A percentile compares a stretch with the other conserved stretches of the same genome.
Conservation (phyloP, 495 filamentous ascomycete species). For the Neurospora pannonica region DNA sequence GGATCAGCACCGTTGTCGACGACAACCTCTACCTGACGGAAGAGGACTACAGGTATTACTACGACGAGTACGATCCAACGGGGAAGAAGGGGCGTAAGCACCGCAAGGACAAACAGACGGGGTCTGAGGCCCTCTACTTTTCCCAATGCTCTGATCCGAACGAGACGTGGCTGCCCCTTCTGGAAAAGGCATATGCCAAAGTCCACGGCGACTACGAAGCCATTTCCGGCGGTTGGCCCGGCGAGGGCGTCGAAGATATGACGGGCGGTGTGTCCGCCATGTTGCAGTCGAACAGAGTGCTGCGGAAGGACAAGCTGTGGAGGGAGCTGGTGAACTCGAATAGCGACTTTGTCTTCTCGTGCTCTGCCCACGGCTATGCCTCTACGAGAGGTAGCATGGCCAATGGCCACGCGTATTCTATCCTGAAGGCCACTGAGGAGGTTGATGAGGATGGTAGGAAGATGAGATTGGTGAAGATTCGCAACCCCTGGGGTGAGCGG, state of each 20-base stretch:
- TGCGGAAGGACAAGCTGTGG: constrained; percentile 69
- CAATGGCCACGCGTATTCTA: constrained; percentile 65
- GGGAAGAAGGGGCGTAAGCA: constrained; percentile 17
- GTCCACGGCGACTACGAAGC: constrained; percentile 51
- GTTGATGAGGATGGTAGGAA: constrained; percentile 41
- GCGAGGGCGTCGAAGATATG: constrained; percentile 70
- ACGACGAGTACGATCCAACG: constrained; percentile 28
- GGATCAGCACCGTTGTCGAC: constrained; percentile 69
- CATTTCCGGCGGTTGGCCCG: constrained; percentile 66
- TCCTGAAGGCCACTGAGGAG: constrained; percentile 60
- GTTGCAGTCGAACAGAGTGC: constrained; percentile 46
- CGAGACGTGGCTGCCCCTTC: constrained; percentile 72
- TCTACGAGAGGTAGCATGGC: constrained; percentile 48
- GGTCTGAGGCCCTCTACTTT: constrained; percentile 62
- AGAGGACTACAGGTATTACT: constrained; percentile 21
- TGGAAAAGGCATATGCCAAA: constrained; percentile 80
- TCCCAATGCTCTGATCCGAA: constrained; percentile 62
- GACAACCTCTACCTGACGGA: constrained; percentile 18
- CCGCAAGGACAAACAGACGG: constrained; percentile 14
- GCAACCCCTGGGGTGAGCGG: constrained; percentile 59
- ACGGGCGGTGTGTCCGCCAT: constrained; percentile 60
- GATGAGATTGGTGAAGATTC: constrained; percentile 48
- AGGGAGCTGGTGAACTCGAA: constrained; percentile 50
- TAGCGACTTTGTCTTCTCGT: constrained; percentile 20
- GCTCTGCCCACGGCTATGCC: constrained; percentile 11